These are phyloP conservation scores for Tylopilus sp. DNA, from an alignment of 768 basidiomycete species.

Conservation along the genomic window DNA sequence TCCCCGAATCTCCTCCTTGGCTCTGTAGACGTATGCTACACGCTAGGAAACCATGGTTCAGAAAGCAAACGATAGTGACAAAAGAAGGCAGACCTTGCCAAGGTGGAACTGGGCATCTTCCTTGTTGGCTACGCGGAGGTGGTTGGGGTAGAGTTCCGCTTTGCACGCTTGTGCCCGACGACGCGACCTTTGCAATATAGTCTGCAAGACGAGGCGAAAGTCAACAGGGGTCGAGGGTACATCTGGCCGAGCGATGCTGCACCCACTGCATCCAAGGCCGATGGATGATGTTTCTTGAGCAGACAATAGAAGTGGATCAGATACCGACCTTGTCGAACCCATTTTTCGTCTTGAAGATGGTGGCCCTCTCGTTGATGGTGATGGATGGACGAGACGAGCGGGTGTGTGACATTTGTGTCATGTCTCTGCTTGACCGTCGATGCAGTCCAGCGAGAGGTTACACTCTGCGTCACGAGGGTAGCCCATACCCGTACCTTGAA, in stretches of 20 bases:
- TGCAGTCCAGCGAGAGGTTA: too few species aligned
- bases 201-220: slow-evolving; percentile 41
- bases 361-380: slow-evolving; percentile 24
- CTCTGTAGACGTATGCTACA: slow-evolving; percentile 97
- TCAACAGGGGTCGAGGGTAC: not conserved
- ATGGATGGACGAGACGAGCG: too few species aligned
- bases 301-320: not conserved
- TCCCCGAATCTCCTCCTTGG: slow-evolving; percentile 90
- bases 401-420: too few species aligned
- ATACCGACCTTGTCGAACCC: slow-evolving; percentile 77
- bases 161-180: slow-evolving; percentile 97
- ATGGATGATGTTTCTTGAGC: not conserved
- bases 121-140: slow-evolving; percentile 88
- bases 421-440: too few species aligned
- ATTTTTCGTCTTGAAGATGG: slow-evolving; percentile 48
- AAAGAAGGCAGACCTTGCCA: slow-evolving; percentile 81
- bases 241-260: slow-evolving; percentile 9
- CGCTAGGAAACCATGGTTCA: slow-evolving; percentile 49
- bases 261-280: slow-evolving; percentile 15
- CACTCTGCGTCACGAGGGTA: too few species aligned
- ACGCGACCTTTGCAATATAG: slow-evolving; percentile 96
- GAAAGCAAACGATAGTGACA: not conserved
- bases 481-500: not conserved
- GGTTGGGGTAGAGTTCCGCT: slow-evolving; percentile 94
- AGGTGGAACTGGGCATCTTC: slow-evolving; percentile 98